Base-by-base conservation (phyloP, 2,329 filamentous ascomycete species). In the Herpotrichia juniperi region DNA sequence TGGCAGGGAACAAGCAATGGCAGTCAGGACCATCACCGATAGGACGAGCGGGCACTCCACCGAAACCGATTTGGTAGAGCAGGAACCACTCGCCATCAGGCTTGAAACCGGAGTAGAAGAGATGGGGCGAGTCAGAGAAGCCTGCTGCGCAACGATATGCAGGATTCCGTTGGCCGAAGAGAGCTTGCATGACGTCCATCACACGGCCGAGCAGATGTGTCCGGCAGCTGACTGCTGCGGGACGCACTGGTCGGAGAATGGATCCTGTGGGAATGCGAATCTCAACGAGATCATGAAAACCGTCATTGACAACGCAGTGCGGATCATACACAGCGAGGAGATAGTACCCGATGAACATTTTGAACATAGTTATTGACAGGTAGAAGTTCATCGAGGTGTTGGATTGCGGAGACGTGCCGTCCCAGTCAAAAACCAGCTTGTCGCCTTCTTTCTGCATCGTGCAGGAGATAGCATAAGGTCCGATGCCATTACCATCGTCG, bases 21-120 rank as follows among this genome's bases (percentile, higher is more conserved):
- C 79, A 81, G 55, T 81, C 78, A 1, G 75, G 76, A 2, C 78
- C 78, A 45, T 81, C 78, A 17, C 79, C 78, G 5, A 75, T 74
- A 1, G 76, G 76, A 0, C 78, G 72, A 0, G 78, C 78, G 3
- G 78, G 78, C 0, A 80, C 78, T 21, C 79, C 79, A 4, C 78
- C 79, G 31, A 81, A 81, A 0, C 77, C 78, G 47, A 81, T 81
- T 51, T 80, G 78, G 55, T 79, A 81, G 0, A 81, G 69, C 50
- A 80, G 74, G 55, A 75, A 81, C 70, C 77, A 80, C 46, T 79
- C 77, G 4, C 78, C 79, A 10, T 74, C 63, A 1, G 78, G 75
- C 54, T 77, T 78, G 64, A 77, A 81, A 24, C 78, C 79, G 1
- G 76, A 79, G 61, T 80, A 81, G 64, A 80, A 81, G 50, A 81